Base-by-base conservation (phyloP, 2,329 filamentous ascomycete genomes). In the Cyanodermella asteris region DNA sequence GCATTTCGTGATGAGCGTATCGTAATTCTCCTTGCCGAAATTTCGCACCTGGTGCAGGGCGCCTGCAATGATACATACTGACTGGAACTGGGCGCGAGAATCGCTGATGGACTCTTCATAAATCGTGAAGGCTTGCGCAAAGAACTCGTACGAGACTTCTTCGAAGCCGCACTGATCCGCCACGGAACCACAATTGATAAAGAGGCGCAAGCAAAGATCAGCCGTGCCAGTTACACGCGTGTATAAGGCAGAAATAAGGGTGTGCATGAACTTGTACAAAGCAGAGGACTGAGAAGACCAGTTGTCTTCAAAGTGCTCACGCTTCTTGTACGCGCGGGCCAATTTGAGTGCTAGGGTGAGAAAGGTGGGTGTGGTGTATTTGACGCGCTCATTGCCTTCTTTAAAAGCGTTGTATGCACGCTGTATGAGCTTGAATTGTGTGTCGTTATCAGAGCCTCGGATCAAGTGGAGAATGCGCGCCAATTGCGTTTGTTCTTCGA, bases 401-500 rank as follows among this genome's bases (percentile, higher is more conserved):
- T 68, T 63, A 43, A 84, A 93, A 1, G 81, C 76, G 43, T 84
- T 90, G 32, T 74, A 70, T 2, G 75, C 71, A 45, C 77, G 70
- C 56, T 94, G 84, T 16, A 97, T 63, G 22, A 97, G 68, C 53
- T 80, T 80, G 53, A 91, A 87, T 45, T 97, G 87, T 1, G 74
- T 90, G 38, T 91, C 80, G 41, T 94, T 94, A 43, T 90, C 67
- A 18, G 77, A 60, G 22, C 69, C 75, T 29, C 78, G 61, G 26
- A 97, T 66, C 28, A 93, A 57, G 50, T 97, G 87, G 11, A 93
- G 70, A 42, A 97, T 72, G 38, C 87, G 66, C 18, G 87, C 87
- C 27, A 97, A 60, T 81, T 81, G 93, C 25, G 87, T 87, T 56
- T 97, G 87, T 51, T 97, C 87, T 49, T 97, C 84, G 41, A 94